Evolutionary conservation across 306 rosid genomes (phyloP), one percentile per base, ranked within the genome.

Genomic region (Luffa aegyptiaca): DNA sequence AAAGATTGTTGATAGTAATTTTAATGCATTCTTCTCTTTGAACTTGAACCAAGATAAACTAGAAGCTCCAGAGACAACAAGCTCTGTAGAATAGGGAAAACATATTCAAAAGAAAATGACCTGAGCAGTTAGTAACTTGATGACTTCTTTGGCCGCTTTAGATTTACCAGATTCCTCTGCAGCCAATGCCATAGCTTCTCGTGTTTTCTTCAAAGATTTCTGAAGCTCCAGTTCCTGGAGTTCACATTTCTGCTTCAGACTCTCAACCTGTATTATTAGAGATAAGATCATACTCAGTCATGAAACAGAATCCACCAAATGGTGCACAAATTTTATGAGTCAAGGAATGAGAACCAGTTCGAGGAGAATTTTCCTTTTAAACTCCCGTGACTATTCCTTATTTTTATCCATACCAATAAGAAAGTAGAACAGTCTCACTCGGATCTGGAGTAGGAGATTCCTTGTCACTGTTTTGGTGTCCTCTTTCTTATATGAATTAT

Each of bases 81-180:
- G 53, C 82, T 79, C 75, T 61, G 55, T 83, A 33, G 41, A 53
- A 71, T 63, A 72, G 77, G 63, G 68, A 20, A n/a, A 78, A 45
- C 70, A 63, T 3, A 78, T 53, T 41, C 51, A 83, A 66, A 70
- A 83, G 85, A 77, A 82, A 78, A 49, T 71, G 36, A 96, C 99
- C 99, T 96, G 96, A 64, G 97, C 89, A 1, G 99, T 86, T 46
- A 96, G 96, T 55, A 95, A 87, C 88, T 90, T 96, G 78, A 96
- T 96, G 80, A 91, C 99, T 87, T 96, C 98, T 88, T 96, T 96
- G 39, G 97, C 98, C 56, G 96, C 93, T 85, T 84, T 87, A 83
- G 89, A 90, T 87, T 90, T 96, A 44, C 88, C 83, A 86, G 97
- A 86, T 82, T 96, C 99, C 81, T 96, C 99, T 4, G 96, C 87